Evolutionary conservation across 1,139 yeast species (phyloP), one percentile per base, ranked within the genome.

Genomic region (Suhomyces yuchorum): DNA sequence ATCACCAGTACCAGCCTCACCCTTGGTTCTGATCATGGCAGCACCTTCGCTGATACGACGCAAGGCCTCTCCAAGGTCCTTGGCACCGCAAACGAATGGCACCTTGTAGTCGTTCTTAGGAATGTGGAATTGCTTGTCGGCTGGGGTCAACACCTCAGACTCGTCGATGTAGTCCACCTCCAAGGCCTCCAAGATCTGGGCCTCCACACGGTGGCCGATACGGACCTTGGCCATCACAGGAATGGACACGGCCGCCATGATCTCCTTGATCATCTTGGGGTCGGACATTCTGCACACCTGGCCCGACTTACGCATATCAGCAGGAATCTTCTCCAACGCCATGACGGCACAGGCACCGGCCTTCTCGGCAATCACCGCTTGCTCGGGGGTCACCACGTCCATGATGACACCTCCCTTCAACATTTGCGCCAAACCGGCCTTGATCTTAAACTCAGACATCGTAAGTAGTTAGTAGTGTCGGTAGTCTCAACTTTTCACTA

Each of bases 281-380:
- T 88, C 96, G 17, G 89, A 82, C 96, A 88, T 88, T 61, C 96
- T 79, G 53, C 95, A 88, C 43, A 88, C 96, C 53, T 87, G 87
- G 44, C 95, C 93, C 46, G 87, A 82, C 51, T 83, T 85, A 60
- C 96, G 78, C 82, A 88, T 87, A 62, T 88, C 96, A 14, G 96
- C 92, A 19, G 96, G 96, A 49, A 88, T 89, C 59, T 87, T 75
- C 68, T 88, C 96, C 56, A 88, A 75, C 3, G 96, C 96, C 96
- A 87, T 88, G 34, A 88, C 96, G 9, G 96, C 95, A 70, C 90
- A 85, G 11, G 96, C 96, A 52, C 96, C 96, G 2, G 96, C 93
- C 51, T 71, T 76, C 66, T 88, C 95, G 28, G 96, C 96, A 52
- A 88, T 81, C 51, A 53, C 48, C 20, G 80, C 80, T 56, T 75